Conservation (phyloP, 352 stramenopile genomes). For the Globisporangium middletonii region DNA sequence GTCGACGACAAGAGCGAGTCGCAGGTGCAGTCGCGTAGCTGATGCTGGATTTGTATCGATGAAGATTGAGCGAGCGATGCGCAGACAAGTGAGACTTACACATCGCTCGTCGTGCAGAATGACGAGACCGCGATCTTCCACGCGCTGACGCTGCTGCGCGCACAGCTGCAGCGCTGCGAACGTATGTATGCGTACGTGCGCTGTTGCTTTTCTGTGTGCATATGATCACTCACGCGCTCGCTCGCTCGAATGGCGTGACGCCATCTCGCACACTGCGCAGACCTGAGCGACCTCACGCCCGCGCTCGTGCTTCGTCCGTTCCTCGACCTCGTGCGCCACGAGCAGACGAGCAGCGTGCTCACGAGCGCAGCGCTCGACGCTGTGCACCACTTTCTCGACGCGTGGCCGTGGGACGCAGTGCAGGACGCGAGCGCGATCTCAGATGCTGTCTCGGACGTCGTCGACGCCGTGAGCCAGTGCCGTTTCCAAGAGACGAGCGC, state of each 20-base stretch:
- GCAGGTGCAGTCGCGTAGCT: conserved; percentile 11
- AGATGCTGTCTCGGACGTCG: conserved; percentile 77
- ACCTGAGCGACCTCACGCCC: conserved; percentile 52
- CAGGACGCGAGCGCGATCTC: conserved; percentile 29
- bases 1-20: conserved; percentile 12
- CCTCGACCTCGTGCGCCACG: conserved; percentile 90
- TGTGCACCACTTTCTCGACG: conserved; percentile 95
- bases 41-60: background rate
- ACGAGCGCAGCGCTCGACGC: conserved; percentile 91
- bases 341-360: conserved; percentile 89
- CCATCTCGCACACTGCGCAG: conserved; percentile 14
- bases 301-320: conserved; percentile 88
- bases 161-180: conserved; percentile 50
- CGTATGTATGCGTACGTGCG: conserved; percentile 18
- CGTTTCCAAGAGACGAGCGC: conserved; percentile 92
- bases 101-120: conserved; percentile 22
- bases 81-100: background rate
- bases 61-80: too few relatives aligned
- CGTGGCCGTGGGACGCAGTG: conserved; percentile 49
- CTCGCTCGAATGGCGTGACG: background rate
- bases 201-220: background rate
- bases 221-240: background rate
- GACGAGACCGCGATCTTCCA: conserved; percentile 51
- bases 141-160: conserved; percentile 50
- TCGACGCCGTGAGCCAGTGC: conserved; percentile 90